Percentiles rank a stretch among this genome's conserved stretches.
phyloP scores from a whole-genome alignment of 495 filamentous ascomycete species.

The Penicillium ucsense region DNA sequence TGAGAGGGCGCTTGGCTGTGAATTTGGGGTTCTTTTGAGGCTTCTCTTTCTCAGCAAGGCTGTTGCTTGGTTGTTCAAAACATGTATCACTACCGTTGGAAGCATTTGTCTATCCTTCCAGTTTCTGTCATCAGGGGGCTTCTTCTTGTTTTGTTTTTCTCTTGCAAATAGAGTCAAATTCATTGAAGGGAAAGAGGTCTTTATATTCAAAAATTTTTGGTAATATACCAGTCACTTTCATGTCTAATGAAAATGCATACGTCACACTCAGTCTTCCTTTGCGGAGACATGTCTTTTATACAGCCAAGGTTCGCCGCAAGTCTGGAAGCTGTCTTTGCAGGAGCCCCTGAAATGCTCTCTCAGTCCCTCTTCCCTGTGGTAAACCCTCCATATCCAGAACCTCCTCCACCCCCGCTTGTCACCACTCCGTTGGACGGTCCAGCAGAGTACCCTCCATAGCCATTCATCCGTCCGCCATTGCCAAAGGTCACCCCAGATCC shows the following conservation, averaged over 20 bases:
- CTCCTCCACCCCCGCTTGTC: constrained; percentile 18
- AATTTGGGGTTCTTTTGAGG: too few relatives aligned
- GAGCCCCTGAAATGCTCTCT: constrained; percentile 2
- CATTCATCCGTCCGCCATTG: constrained; percentile 36
- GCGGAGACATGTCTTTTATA: neutral
- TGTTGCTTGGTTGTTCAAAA: neutral
- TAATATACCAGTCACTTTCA: too few relatives aligned
- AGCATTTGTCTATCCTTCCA: neutral
- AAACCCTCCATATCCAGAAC: constrained; percentile 36
- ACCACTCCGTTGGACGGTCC: constrained; percentile 12
- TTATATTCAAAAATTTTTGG: neutral
- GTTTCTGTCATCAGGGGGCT: too few relatives aligned
- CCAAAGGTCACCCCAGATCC: constrained; percentile 32
- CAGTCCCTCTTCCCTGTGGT: constrained; percentile 45
- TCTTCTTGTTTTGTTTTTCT: constrained; percentile 2
- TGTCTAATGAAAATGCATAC: too few relatives aligned
- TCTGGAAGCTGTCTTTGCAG: neutral
- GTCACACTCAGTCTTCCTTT: too few relatives aligned
- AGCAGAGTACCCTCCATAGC: constrained; percentile 42
- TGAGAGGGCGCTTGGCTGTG: too few relatives aligned
- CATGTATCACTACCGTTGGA: constrained; percentile 14
- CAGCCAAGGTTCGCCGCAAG: neutral
- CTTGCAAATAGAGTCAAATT: constrained; percentile 19
- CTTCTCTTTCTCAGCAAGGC: neutral
- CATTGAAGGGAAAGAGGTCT: constrained; percentile 8